A percentile compares a stretch with the other conserved stretches of the same genome.
phyloP scores from a whole-genome alignment of 75 land plant species.

The Chamaecyparis obtusa region DNA sequence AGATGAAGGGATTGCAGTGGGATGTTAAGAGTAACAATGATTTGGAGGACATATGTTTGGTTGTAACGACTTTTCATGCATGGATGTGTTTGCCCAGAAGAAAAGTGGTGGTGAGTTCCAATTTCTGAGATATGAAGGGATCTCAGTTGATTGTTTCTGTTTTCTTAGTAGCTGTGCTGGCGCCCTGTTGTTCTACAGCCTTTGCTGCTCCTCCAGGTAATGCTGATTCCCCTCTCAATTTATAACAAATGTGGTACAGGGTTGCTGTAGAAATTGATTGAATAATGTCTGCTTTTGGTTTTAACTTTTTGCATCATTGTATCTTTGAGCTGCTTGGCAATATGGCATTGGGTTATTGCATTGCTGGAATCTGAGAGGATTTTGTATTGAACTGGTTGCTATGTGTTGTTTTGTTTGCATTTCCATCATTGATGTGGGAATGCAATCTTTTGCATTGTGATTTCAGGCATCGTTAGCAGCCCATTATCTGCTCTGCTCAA shows the following conservation, averaged over 20 bases:
- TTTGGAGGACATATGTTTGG: neutral
- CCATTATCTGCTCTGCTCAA: slow-evolving; percentile 47
- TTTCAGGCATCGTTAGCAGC: slow-evolving; percentile 41
- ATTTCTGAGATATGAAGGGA: slow-evolving; percentile 11
- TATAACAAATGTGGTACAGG: neutral
- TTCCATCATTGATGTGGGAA: neutral
- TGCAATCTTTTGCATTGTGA: neutral
- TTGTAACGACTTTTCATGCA: neutral
- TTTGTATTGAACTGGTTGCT: neutral
- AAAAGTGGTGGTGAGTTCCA: slow-evolving; percentile 3
- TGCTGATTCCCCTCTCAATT: neutral
- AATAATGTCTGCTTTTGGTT: neutral
- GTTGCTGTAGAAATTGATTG: neutral
- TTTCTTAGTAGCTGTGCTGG: neutral
- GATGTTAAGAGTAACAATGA: neutral
- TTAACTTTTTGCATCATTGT: neutral
- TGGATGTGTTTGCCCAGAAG: slow-evolving; percentile 6
- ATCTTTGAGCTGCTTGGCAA: neutral
- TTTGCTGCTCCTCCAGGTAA: slow-evolving; percentile 12
- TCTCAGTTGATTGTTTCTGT: neutral
- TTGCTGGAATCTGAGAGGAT: neutral
- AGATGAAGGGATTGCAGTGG: neutral
- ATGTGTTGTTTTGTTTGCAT: neutral
- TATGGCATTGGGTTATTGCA: neutral
- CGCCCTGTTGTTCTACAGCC: neutral